Percentiles rank a stretch among this genome's conserved stretches.
These are phyloP conservation scores for Alternaria incomplexa DNA, from an alignment of 2,329 filamentous ascomycete species.

Conservation along the genomic window DNA sequence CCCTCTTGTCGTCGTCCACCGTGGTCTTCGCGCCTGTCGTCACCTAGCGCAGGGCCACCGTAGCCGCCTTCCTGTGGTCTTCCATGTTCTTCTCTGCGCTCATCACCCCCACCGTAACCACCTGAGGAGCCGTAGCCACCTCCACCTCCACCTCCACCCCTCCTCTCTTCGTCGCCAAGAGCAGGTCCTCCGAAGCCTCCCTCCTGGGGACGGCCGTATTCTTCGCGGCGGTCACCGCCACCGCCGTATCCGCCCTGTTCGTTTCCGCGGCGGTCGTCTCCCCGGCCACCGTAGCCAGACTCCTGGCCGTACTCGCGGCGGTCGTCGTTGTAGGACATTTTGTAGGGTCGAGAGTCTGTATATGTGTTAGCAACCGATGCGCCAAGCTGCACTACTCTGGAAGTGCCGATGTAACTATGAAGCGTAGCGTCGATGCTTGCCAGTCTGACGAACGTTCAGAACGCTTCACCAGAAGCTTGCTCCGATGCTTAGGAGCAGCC, in stretches of 20 bases:
- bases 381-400: neutral
- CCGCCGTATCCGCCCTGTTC: constrained; percentile 20
- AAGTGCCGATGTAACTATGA: neutral
- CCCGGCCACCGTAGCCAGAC: constrained; percentile 19
- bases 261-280: constrained; percentile 20
- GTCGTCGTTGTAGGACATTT: constrained; percentile 37
- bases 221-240: constrained; percentile 23
- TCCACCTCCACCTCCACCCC: constrained; percentile 7
- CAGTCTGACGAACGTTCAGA: neutral
- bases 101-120: constrained; percentile 10
- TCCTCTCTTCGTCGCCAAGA: constrained; percentile 13
- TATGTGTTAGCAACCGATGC: neutral
- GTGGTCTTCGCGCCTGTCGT: constrained; percentile 12
- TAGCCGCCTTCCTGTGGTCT: constrained; percentile 10
- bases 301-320: constrained; percentile 18
- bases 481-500: neutral
- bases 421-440: neutral
- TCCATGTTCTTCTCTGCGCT: constrained; percentile 17
- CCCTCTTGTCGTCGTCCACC: constrained; percentile 16
- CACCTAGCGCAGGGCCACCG: constrained; percentile 1
- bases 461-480: neutral
- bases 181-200: constrained; percentile 18
- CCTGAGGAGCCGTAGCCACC: constrained; percentile 8
- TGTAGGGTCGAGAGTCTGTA: neutral
- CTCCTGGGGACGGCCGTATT: constrained; percentile 22